A percentile compares a stretch with the other conserved stretches of the same genome.
These are phyloP conservation scores for Podaxis mareebaensis DNA, from an alignment of 768 basidiomycete genomes.

Conservation along the genomic window DNA sequence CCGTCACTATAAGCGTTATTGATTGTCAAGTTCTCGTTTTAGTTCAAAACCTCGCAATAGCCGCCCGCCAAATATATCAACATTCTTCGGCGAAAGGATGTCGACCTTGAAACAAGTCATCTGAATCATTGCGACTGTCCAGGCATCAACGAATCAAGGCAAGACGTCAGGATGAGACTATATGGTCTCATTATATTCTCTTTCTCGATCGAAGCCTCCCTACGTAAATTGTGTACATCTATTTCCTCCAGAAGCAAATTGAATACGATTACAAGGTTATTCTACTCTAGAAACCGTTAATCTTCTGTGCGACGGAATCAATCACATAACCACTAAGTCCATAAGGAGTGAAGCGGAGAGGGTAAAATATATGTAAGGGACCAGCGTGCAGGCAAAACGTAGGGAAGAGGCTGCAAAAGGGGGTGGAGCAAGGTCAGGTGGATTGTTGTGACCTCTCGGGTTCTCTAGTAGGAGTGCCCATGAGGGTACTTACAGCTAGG, in stretches of 20 bases:
- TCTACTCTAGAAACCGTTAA: conserved; percentile 8
- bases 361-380: background rate
- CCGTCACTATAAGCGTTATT: background rate
- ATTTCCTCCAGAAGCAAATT: background rate
- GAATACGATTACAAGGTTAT: background rate
- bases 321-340: conserved; percentile 4
- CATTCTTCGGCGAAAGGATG: background rate
- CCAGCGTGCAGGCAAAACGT: background rate
- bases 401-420: background rate
- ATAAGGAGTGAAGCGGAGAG: background rate
- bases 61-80: background rate
- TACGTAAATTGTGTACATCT: background rate
- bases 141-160: background rate
- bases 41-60: background rate
- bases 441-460: background rate
- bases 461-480: background rate
- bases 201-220: background rate
- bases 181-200: background rate
- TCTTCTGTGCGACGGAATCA: background rate
- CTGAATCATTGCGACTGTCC: background rate
- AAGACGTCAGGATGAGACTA: background rate
- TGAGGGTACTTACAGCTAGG: no score
- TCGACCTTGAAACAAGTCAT: background rate
- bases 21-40: background rate
- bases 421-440: background rate